These are phyloP conservation scores for Cryptococcus neoformans DNA, from an alignment of 1,284 basidiomycete genomes.

Conservation along the genomic window DNA sequence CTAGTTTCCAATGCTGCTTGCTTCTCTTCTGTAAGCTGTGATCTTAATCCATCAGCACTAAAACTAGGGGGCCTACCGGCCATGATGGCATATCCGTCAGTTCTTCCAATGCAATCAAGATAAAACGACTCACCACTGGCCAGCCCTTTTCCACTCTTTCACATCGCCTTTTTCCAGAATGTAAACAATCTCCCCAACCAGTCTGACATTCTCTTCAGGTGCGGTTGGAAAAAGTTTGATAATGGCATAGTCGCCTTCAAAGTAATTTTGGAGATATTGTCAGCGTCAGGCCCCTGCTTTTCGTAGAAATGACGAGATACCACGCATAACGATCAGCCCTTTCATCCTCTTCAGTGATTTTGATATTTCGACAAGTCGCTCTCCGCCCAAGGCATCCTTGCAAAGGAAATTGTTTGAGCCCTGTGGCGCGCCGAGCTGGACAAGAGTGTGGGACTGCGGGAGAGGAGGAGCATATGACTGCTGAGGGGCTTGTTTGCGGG, in stretches of 20 bases:
- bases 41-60: no score
- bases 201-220: conserved; percentile 12
- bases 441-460: conserved; percentile 25
- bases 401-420: conserved; percentile 38
- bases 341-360: conserved; percentile 24
- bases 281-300: neutral
- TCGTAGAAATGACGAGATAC: conserved; percentile 6
- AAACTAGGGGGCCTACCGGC: no score
- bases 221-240: conserved; percentile 25
- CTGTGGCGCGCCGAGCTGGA: conserved; percentile 32
- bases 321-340: conserved; percentile 28
- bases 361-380: conserved; percentile 38
- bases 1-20: no score
- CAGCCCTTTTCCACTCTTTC: conserved; percentile 34
- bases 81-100: no score
- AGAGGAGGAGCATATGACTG: conserved; percentile 21
- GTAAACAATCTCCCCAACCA: conserved; percentile 38
- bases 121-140: conserved; percentile 35
- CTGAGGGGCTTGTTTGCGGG: conserved; percentile 2
- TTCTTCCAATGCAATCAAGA: neutral
- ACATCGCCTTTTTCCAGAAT: conserved; percentile 32
- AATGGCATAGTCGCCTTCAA: conserved; percentile 36
- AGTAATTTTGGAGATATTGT: neutral
- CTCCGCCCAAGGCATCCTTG: conserved; percentile 21
- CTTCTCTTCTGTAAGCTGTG: no score